phyloP scores from a whole-genome alignment of 2,329 filamentous ascomycete species.

The Bipolaris cookei region DNA sequence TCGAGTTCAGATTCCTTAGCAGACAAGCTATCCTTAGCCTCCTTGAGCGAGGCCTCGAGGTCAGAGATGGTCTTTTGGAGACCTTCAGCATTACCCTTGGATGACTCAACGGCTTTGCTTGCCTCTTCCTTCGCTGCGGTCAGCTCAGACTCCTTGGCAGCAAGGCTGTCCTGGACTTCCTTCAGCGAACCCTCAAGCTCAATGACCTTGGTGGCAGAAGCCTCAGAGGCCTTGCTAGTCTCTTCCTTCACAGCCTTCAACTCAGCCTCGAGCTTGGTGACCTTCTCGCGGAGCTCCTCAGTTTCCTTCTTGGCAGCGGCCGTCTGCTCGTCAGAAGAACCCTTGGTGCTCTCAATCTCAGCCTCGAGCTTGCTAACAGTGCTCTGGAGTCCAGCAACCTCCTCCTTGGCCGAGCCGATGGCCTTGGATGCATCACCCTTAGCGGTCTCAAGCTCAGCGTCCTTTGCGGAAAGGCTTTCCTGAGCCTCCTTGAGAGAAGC shows the following conservation, averaged over 20 bases:
- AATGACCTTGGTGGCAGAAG: constrained; percentile 29
- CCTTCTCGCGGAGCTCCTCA: constrained; percentile 18
- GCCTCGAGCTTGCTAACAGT: constrained; percentile 38
- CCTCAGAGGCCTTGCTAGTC: constrained; percentile 25
- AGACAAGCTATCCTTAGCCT: constrained; percentile 16
- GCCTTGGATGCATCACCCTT: constrained; percentile 26
- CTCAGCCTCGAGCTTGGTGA: constrained; percentile 25
- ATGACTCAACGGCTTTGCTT: constrained; percentile 26
- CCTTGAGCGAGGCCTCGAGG: constrained; percentile 24
- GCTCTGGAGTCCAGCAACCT: constrained; percentile 29
- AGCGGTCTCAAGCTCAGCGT: constrained; percentile 27
- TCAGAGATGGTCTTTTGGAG: constrained; percentile 30
- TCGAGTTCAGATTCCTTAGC: constrained; percentile 26
- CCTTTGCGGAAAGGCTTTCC: constrained; percentile 30
- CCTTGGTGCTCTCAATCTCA: constrained; percentile 24
- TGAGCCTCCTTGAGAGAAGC: constrained; percentile 31
- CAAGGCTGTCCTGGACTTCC: constrained; percentile 24
- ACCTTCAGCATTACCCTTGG: constrained; percentile 23
- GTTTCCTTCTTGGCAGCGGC: constrained; percentile 22
- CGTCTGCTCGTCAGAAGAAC: constrained; percentile 21
- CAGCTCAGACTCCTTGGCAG: constrained; percentile 33
- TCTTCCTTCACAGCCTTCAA: constrained; percentile 25
- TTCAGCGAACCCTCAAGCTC: constrained; percentile 34
- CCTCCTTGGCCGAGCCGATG: constrained; percentile 29
- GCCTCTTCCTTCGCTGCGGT: constrained; percentile 27